Conservation (phyloP, 2,329 filamentous ascomycete species). For the Onygena corvina region DNA sequence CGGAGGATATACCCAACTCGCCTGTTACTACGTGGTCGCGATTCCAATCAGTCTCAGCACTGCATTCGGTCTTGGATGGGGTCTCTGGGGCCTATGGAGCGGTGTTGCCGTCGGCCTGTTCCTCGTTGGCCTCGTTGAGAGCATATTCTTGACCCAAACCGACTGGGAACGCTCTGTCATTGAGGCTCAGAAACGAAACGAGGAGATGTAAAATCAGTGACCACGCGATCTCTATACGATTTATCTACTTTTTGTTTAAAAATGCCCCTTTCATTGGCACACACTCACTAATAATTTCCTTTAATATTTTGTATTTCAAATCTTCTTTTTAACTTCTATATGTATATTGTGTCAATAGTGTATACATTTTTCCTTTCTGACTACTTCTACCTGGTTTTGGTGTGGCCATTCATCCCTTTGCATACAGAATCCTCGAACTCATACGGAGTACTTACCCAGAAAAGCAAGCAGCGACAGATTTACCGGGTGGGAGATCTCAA, state of each 20-base stretch:
- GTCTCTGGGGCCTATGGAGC: conserved; percentile 67
- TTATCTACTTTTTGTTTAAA: no score
- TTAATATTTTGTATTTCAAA: not conserved
- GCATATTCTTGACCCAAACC: conserved; percentile 43
- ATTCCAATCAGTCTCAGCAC: conserved; percentile 71
- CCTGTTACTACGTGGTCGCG: conserved; percentile 75
- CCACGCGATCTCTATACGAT: no score
- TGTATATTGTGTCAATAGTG: not conserved
- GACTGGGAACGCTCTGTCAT: conserved; percentile 50
- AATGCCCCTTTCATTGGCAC: not conserved
- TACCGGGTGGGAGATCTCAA: no score
- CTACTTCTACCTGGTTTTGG: not conserved
- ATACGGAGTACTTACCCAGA: no score
- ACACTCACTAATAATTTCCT: not conserved
- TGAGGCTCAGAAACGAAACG: conserved; percentile 47
- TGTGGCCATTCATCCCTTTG: not conserved
- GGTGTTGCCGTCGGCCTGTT: conserved; percentile 62
- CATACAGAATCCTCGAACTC: not conserved
- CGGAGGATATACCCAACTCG: conserved; percentile 76
- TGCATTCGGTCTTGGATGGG: conserved; percentile 66
- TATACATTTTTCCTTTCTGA: not conserved
- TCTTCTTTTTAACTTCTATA: not conserved
- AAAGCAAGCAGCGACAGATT: no score
- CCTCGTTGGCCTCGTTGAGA: conserved; percentile 45
- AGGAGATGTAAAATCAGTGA: not conserved